These are phyloP conservation scores for Whalleya microplaca DNA, from an alignment of 2,329 filamentous ascomycete genomes.

Conservation along the genomic window DNA sequence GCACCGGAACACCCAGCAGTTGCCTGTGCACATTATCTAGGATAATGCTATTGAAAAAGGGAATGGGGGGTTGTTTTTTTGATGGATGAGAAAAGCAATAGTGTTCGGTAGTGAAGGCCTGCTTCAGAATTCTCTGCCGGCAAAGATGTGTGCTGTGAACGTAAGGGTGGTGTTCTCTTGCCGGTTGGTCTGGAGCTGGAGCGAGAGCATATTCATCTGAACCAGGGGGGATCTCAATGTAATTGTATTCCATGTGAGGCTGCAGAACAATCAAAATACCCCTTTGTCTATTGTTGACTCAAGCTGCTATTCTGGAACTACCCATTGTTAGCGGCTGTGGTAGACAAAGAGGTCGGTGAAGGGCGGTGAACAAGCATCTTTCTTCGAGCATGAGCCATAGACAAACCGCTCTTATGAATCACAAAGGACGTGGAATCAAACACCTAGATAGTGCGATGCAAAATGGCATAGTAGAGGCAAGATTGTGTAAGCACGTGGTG, in stretches of 20 bases:
- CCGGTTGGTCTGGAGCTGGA: background rate
- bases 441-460: background rate
- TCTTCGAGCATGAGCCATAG: constrained; percentile 6
- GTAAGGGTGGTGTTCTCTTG: background rate
- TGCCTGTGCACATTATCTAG: constrained; percentile 32
- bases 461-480: background rate
- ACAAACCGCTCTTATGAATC: background rate
- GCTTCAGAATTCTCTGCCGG: constrained; percentile 7
- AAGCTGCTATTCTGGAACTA: background rate
- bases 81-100: background rate
- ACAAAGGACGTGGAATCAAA: background rate
- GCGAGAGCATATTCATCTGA: background rate
- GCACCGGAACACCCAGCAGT: constrained; percentile 19
- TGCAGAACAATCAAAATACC: background rate
- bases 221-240: background rate
- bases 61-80: background rate
- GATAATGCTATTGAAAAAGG: background rate
- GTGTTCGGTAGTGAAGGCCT: constrained; percentile 1
- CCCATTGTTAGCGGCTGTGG: constrained; percentile 1
- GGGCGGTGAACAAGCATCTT: constrained; percentile 1
- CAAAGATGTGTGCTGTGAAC: background rate
- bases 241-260: background rate
- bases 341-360: constrained; percentile 4
- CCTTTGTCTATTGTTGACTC: background rate
- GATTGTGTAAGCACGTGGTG: background rate